phyloP scores from a whole-genome alignment of 2,329 filamentous ascomycete genomes.

The Aureobasidium subglaciale region DNA sequence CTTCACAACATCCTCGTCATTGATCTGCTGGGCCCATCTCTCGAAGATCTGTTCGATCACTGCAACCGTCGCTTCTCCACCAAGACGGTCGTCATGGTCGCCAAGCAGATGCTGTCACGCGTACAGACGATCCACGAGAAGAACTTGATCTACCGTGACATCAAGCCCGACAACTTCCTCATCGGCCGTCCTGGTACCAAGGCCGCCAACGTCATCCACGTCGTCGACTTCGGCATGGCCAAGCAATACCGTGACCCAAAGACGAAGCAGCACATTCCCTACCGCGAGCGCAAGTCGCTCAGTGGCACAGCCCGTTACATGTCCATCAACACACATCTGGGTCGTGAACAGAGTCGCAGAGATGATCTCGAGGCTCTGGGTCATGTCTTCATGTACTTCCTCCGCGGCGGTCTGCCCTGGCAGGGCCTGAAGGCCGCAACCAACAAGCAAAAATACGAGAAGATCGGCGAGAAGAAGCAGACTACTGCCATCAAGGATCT shows the following conservation, averaged over 20 bases:
- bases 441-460: slow-evolving; percentile 97
- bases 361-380: slow-evolving; percentile 86
- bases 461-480: slow-evolving; percentile 99
- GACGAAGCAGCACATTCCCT: slow-evolving; percentile 98
- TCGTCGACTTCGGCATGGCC: slow-evolving; percentile 98
- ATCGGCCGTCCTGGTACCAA: slow-evolving; percentile 90
- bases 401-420: slow-evolving; percentile 59
- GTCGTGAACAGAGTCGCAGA: slow-evolving; percentile 88
- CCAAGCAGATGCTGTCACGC: slow-evolving; percentile 96
- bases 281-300: slow-evolving; percentile 91
- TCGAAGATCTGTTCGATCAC: slow-evolving; percentile 96
- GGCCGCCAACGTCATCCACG: slow-evolving; percentile 94
- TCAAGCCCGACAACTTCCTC: slow-evolving; percentile 99
- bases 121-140: slow-evolving; percentile 96
- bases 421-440: slow-evolving; percentile 62
- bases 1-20: slow-evolving; percentile 99
- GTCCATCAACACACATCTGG: slow-evolving; percentile 98
- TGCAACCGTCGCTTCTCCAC: slow-evolving; percentile 91
- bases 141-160: slow-evolving; percentile 97
- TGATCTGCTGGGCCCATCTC: slow-evolving; percentile 85
- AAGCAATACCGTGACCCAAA: slow-evolving; percentile 99
- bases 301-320: slow-evolving; percentile 97
- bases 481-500: slow-evolving; percentile 95
- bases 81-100: slow-evolving; percentile 98
- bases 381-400: slow-evolving; percentile 65